phyloP scores from a whole-genome alignment of 352 stramenopile species.

The Phytophthora nicotianae region DNA sequence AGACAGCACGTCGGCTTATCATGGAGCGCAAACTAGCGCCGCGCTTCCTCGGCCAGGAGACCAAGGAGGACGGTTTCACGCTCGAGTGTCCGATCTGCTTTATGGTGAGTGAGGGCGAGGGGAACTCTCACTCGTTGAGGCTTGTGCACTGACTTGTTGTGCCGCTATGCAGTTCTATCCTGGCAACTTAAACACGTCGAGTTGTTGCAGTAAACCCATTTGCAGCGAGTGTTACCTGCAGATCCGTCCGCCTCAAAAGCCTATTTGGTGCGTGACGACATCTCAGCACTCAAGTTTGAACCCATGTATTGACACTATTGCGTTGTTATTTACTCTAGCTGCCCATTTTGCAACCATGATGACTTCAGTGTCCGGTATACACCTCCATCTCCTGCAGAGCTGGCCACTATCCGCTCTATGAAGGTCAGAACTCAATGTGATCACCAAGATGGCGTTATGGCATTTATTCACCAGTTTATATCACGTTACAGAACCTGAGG shows the following conservation, averaged over 20 bases:
- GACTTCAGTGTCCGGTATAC: slow-evolving; percentile 63
- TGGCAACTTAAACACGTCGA: slow-evolving; percentile 59
- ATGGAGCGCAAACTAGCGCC: slow-evolving; percentile 77
- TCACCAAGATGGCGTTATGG: slow-evolving; percentile 6
- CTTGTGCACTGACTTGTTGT: slow-evolving; percentile 16
- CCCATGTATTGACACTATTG: slow-evolving; percentile 6
- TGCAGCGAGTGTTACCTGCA: slow-evolving; percentile 76
- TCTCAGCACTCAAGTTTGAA: not conserved
- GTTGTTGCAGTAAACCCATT: slow-evolving; percentile 75
- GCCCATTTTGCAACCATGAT: slow-evolving; percentile 83
- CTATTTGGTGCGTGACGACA: slow-evolving; percentile 44
- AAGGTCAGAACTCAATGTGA: slow-evolving; percentile 24
- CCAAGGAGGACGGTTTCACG: slow-evolving; percentile 62
- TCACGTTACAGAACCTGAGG: slow-evolving; percentile 28
- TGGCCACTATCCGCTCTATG: slow-evolving; percentile 50
- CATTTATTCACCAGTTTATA: slow-evolving; percentile 17
- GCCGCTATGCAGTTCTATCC: slow-evolving; percentile 55
- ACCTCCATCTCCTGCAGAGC: slow-evolving; percentile 46
- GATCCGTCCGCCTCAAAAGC: slow-evolving; percentile 58
- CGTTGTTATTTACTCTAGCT: slow-evolving; percentile 40
- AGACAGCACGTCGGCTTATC: slow-evolving; percentile 66
- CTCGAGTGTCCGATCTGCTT: slow-evolving; percentile 88
- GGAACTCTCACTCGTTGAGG: not conserved
- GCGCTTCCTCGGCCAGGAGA: slow-evolving; percentile 67
- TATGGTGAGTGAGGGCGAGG: slow-evolving; percentile 44